Evolutionary conservation across 2,329 filamentous ascomycete species (phyloP), one percentile per base, ranked within the genome.

Genomic region (Fusarium staphyleae): DNA sequence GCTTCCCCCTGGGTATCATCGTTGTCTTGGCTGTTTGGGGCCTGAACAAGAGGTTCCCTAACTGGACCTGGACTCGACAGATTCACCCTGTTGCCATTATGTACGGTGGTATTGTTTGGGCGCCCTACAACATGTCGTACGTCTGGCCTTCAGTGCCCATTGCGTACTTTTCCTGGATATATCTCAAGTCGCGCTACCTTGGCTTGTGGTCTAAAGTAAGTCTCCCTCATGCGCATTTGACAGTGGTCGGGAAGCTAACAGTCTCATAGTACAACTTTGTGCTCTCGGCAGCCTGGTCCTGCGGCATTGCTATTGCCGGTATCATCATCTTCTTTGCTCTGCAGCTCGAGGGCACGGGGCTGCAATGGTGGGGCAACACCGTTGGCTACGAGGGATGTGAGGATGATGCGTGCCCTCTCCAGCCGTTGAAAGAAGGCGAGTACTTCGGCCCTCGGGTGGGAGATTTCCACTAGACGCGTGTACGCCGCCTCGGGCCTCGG

Each of bases 261-360:
- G 6, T 1, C 11, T 33, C 5, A 0, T 22, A 78, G 75, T 83
- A 83, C 69, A 81, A 81, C 62, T 82, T 81, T 62, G 78, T 82
- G 35, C 72, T 81, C 18, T 81, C 80, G 7, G 78, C 80, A 13
- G 75, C 79, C 12, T 78, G 80, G 67, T 79, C 75, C 15, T 77
- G 76, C 18, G 80, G 76, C 24, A 77, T 83, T 33, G 80, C 80
- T 46, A 76, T 83, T 39, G 69, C 79, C 0, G 80, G 72, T 44
- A 76, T 83, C 55, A 70, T 83, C 60, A 81, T 83, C 56, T 81
- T 83, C 73, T 84, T 83, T 61, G 72, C 75, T 12, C 67, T 83
- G 13, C 75, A 81, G 57, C 79, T 75, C 59, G 72, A 73, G n/a
- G 71, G 72, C 5, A 68, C 74, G 4, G 65, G 74, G 18, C 63